Conservation (phyloP, 495 filamentous ascomycete species). For the Letharia lupina region DNA sequence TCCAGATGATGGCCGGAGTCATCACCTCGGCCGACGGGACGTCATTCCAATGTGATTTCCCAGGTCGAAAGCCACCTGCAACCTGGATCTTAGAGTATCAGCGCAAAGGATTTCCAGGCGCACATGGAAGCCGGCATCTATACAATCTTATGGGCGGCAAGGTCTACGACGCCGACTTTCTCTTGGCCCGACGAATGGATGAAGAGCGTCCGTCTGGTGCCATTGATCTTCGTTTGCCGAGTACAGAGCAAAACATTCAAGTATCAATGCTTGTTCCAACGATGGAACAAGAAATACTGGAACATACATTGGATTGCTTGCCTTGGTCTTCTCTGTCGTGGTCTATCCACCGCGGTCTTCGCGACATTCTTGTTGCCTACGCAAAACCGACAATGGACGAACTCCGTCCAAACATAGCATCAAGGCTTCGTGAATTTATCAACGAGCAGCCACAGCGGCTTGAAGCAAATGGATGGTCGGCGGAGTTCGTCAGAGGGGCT, state of each 20-base stretch:
- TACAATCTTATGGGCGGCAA: conserved; percentile 33
- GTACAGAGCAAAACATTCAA: conserved; percentile 15
- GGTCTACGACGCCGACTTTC: conserved; percentile 28
- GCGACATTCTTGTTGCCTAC: conserved; percentile 30
- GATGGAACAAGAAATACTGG: conserved; percentile 21
- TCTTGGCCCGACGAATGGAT: conserved; percentile 11
- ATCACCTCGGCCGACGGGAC: conserved; percentile 20
- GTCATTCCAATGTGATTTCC: conserved; percentile 28
- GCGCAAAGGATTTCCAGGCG: conserved; percentile 28
- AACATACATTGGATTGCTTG: conserved; percentile 27
- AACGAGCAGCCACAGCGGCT: conserved; percentile 13
- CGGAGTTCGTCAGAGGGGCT: conserved; percentile 24
- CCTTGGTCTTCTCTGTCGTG: conserved; percentile 32
- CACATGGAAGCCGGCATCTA: conserved; percentile 30
- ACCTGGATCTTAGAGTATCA: conserved; percentile 27
- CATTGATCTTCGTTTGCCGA: conserved; percentile 13
- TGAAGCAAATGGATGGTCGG: conserved; percentile 27
- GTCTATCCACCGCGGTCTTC: conserved; percentile 33
- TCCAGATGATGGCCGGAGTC: conserved; percentile 30
- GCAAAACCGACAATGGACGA: conserved; percentile 27
- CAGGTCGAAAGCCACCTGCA: conserved; percentile 27
- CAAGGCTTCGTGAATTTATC: conserved; percentile 20
- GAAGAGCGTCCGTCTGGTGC: conserved; percentile 1
- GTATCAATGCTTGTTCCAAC: conserved; percentile 21
- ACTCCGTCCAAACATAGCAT: conserved; percentile 24